These are phyloP conservation scores for Apiospora sp. DNA, from an alignment of 2,329 filamentous ascomycete genomes.

Conservation along the genomic window DNA sequence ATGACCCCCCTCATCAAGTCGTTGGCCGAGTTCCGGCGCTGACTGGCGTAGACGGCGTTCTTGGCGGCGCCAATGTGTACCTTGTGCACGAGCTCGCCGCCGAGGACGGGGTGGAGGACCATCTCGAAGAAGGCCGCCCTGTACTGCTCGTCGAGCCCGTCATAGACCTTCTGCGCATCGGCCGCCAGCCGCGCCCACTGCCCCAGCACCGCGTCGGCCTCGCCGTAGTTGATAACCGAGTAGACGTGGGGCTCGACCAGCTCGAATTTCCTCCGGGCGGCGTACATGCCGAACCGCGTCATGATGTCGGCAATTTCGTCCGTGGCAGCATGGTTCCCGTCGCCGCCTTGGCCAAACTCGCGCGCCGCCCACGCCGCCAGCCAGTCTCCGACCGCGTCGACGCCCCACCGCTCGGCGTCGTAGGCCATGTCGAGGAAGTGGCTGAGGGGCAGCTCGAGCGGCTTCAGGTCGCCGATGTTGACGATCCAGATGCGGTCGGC, in stretches of 20 bases:
- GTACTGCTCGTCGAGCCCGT: constrained; percentile 55
- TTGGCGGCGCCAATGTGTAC: constrained; percentile 56
- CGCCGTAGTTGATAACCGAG: constrained; percentile 67
- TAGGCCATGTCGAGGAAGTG: constrained; percentile 76
- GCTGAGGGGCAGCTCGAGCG: constrained; percentile 68
- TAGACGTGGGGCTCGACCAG: constrained; percentile 64
- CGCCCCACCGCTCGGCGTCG: constrained; percentile 64
- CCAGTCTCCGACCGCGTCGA: constrained; percentile 64
- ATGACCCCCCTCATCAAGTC: constrained; percentile 60
- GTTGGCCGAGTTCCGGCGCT: constrained; percentile 61
- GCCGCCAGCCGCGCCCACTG: constrained; percentile 61
- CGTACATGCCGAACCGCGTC: constrained; percentile 62
- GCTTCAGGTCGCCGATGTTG: constrained; percentile 71
- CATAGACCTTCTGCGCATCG: constrained; percentile 64
- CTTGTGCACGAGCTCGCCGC: constrained; percentile 62
- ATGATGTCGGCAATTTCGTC: too few relatives aligned
- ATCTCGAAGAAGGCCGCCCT: constrained; percentile 69
- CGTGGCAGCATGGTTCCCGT: too few relatives aligned
- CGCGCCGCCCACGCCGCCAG: constrained; percentile 62
- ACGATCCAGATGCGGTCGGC: constrained; percentile 70
- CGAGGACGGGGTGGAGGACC: constrained; percentile 65
- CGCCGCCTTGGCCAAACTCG: too few relatives aligned
- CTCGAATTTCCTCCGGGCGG: constrained; percentile 67
- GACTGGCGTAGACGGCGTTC: constrained; percentile 59
- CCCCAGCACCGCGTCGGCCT: constrained; percentile 62